phyloP scores from a whole-genome alignment of 2,329 filamentous ascomycete species.

The Hypocreales sp. region DNA sequence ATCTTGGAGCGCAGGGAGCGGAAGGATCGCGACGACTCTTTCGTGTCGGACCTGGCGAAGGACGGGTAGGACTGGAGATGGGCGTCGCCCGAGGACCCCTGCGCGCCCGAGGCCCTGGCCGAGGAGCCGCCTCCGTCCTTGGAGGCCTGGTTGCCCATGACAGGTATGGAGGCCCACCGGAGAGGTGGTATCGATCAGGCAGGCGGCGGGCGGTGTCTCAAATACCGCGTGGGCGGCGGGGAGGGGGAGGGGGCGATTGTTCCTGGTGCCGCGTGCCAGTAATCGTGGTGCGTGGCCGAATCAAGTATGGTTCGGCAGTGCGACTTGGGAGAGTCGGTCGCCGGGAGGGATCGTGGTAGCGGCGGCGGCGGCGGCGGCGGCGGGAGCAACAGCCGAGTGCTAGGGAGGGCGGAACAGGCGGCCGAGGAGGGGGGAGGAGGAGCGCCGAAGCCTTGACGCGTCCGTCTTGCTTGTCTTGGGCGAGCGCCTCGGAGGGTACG shows the following conservation, averaged over 20 bases:
- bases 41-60: slow-evolving; percentile 83
- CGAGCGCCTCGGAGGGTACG: slow-evolving; percentile 10
- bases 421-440: slow-evolving; percentile 33
- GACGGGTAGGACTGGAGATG: slow-evolving; percentile 73
- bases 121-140: slow-evolving; percentile 34
- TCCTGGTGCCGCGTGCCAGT: neutral
- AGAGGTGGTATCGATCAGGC: no score
- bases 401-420: slow-evolving; percentile 39
- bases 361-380: neutral
- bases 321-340: neutral
- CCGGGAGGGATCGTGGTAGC: neutral
- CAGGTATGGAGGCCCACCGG: slow-evolving; percentile 9
- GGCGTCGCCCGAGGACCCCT: slow-evolving; percentile 26
- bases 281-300: neutral
- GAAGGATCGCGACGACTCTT: slow-evolving; percentile 79
- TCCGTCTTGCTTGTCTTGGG: slow-evolving; percentile 31
- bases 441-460: slow-evolving; percentile 27
- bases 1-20: slow-evolving; percentile 81
- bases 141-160: slow-evolving; percentile 66
- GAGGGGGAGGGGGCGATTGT: slow-evolving; percentile 3
- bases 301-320: neutral
- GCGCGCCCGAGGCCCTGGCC: slow-evolving; percentile 32
- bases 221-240: slow-evolving; percentile 12
- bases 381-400: slow-evolving; percentile 6
- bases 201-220: slow-evolving; percentile 9